Evolutionary conservation across 129 eudicot species (phyloP).

Genomic region (Apium graveolens): DNA sequence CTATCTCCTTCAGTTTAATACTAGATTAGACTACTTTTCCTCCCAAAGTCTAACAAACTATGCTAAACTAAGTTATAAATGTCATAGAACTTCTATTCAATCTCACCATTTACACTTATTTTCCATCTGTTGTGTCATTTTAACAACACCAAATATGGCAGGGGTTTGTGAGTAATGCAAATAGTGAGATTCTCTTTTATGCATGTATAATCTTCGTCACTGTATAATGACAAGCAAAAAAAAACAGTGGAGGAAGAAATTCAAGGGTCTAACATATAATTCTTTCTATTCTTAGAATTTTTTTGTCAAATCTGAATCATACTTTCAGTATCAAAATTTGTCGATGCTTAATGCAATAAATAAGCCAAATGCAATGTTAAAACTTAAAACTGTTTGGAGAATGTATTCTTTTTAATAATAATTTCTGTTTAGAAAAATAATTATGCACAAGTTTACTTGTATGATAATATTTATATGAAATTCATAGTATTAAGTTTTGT

Average conservation of each 20-base stretch:
- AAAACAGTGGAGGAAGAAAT: not conserved
- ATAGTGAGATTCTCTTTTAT: not conserved
- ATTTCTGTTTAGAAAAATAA: not conserved
- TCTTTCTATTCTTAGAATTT: not conserved
- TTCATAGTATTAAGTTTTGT: too few species aligned
- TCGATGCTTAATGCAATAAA: not conserved
- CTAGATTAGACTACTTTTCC: not conserved
- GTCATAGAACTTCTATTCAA: not conserved
- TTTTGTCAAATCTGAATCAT: not conserved
- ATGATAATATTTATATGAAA: too few species aligned
- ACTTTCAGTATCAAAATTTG: not conserved
- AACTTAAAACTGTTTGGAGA: too few species aligned
- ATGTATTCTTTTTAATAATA: not conserved
- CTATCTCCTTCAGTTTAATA: not conserved
- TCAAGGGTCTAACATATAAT: not conserved
- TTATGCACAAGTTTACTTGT: not conserved
- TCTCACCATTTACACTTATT: not conserved
- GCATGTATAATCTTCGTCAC: not conserved
- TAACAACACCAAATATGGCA: not conserved
- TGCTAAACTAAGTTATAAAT: too few species aligned
- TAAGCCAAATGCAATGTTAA: not conserved
- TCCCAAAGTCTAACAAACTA: not conserved
- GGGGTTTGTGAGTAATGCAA: not conserved
- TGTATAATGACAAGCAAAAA: not conserved
- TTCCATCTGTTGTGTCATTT: not conserved